Percentiles rank a stretch among this genome's conserved stretches.
phyloP scores from a whole-genome alignment of 345 rosid species.

The Euclidium syriacum region DNA sequence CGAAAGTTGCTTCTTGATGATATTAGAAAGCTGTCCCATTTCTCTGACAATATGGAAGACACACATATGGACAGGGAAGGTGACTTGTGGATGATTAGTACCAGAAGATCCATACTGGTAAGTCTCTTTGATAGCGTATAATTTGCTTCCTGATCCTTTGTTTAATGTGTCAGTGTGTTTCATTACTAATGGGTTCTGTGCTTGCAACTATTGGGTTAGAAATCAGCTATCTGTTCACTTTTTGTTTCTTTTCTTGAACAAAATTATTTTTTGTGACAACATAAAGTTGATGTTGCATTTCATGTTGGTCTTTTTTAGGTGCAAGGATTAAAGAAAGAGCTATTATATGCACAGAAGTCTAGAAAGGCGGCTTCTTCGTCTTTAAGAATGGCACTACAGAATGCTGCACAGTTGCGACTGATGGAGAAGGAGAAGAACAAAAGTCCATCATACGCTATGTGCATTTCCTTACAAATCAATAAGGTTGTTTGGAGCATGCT shows the following conservation, averaged over 20 bases:
- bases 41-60: constrained; percentile 52
- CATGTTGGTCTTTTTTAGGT: constrained; percentile 45
- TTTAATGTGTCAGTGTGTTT: background rate
- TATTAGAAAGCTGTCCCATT: constrained; percentile 63
- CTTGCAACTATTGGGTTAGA: constrained; percentile 7
- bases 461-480: constrained; percentile 77
- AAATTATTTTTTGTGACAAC: background rate
- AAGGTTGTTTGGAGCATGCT: constrained; percentile 99
- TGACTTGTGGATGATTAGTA: constrained; percentile 43
- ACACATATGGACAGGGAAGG: constrained; percentile 30
- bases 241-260: background rate
- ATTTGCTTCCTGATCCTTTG: background rate
- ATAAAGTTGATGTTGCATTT: constrained; percentile 2
- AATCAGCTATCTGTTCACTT: background rate
- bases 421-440: constrained; percentile 98
- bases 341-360: constrained; percentile 59
- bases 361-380: constrained; percentile 79
- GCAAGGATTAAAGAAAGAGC: constrained; percentile 77
- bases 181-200: background rate
- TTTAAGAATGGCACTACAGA: constrained; percentile 73
- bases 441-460: constrained; percentile 99
- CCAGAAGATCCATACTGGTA: constrained; percentile 41
- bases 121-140: constrained; percentile 9
- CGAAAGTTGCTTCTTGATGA: constrained; percentile 73
- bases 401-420: constrained; percentile 82